These are phyloP conservation scores for Aspergillus glaucus DNA, from an alignment of 2,329 filamentous ascomycete species.

Conservation along the genomic window DNA sequence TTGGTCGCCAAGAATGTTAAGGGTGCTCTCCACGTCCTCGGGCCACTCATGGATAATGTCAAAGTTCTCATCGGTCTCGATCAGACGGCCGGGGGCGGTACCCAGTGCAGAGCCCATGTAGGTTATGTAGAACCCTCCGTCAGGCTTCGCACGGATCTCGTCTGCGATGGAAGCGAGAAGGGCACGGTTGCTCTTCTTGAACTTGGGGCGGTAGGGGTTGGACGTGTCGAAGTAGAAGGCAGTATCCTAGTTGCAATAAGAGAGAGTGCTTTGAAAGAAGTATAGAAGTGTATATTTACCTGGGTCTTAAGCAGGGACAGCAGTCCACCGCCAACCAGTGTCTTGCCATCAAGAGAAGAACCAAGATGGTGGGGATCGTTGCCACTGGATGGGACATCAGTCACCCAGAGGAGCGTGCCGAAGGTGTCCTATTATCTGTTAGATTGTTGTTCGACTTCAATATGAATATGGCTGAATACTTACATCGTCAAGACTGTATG, in stretches of 20 bases:
- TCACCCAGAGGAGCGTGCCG: constrained; percentile 52
- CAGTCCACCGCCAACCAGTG: constrained; percentile 52
- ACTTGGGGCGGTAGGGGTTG: constrained; percentile 54
- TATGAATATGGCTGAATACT: constrained; percentile 8
- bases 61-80: constrained; percentile 55
- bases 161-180: constrained; percentile 55
- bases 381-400: constrained; percentile 54
- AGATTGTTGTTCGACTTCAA: not conserved
- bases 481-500: constrained; percentile 54
- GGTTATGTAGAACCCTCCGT: constrained; percentile 56
- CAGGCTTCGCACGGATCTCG: constrained; percentile 58
- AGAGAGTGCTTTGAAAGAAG: not conserved
- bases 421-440: constrained; percentile 47
- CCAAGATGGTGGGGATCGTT: constrained; percentile 58
- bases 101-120: constrained; percentile 57
- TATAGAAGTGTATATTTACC: constrained; percentile 9
- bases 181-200: constrained; percentile 55
- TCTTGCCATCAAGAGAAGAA: constrained; percentile 51
- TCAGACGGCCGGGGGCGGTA: constrained; percentile 53
- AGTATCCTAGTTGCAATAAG: constrained; percentile 43
- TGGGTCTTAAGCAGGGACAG: constrained; percentile 54
- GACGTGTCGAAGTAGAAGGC: constrained; percentile 57
- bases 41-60: constrained; percentile 60
- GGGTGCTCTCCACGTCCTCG: constrained; percentile 47
- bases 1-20: constrained; percentile 55